Evolutionary conservation across 2,329 filamentous ascomycete species (phyloP).

Genomic region (Talaromyces sp.): DNA sequence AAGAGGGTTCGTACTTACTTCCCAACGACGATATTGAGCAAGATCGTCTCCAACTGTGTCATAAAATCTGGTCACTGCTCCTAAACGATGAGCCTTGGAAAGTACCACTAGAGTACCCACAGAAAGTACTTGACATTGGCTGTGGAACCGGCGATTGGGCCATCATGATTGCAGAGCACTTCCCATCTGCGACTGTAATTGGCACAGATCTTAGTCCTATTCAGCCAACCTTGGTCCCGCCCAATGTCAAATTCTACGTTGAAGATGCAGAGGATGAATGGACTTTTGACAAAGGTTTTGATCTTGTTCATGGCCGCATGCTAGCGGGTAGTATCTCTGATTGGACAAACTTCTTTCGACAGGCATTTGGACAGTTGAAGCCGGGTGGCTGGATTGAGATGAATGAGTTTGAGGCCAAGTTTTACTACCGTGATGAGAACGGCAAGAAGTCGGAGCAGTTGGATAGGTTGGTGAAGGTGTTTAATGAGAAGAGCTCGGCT

Average conservation of each 20-base stretch:
- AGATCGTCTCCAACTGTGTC: slow-evolving; percentile 28
- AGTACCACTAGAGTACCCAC: slow-evolving; percentile 24
- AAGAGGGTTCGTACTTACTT: slow-evolving; percentile 24
- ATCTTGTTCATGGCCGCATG: slow-evolving; percentile 32
- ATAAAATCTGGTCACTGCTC: slow-evolving; percentile 28
- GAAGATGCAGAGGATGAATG: slow-evolving; percentile 33
- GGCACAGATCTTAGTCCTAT: slow-evolving; percentile 42
- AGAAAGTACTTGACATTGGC: slow-evolving; percentile 40
- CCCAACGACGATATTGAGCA: slow-evolving; percentile 37
- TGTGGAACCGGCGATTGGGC: slow-evolving; percentile 46
- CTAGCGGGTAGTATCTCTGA: slow-evolving; percentile 26
- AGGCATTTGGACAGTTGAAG: slow-evolving; percentile 25
- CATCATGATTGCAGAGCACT: slow-evolving; percentile 33
- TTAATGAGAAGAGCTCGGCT: slow-evolving; percentile 24
- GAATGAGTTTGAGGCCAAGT: slow-evolving; percentile 27
- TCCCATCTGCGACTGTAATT: slow-evolving; percentile 34
- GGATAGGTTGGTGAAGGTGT: slow-evolving; percentile 23
- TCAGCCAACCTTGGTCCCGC: slow-evolving; percentile 34
- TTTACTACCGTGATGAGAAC: slow-evolving; percentile 23
- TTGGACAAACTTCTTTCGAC: slow-evolving; percentile 23
- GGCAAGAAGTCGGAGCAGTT: slow-evolving; percentile 21
- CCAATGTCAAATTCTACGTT: slow-evolving; percentile 33
- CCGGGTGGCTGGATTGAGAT: slow-evolving; percentile 32
- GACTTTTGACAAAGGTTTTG: slow-evolving; percentile 27
- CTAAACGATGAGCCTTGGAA: slow-evolving; percentile 26